Conservation (phyloP, 202 grass and related monocot species). For the Zizania palustris region DNA sequence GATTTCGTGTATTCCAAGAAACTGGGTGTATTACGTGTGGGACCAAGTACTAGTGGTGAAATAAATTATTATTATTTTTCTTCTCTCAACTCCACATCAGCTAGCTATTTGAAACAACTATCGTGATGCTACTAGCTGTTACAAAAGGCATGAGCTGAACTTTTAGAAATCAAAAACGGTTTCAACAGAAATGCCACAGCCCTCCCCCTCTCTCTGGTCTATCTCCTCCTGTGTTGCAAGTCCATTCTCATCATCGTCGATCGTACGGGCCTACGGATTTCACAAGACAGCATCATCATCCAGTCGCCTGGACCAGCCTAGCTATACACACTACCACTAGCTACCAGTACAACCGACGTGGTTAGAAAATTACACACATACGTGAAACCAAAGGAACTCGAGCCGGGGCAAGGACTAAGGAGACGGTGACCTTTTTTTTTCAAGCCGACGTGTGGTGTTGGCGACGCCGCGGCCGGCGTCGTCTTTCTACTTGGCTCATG, state of each 20-base stretch:
- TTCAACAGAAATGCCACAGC: neutral
- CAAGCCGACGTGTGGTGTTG: constrained; percentile 11
- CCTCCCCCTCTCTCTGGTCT: neutral
- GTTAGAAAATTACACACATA: constrained; percentile 24
- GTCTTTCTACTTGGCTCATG: constrained; percentile 38
- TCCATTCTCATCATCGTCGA: constrained; percentile 8
- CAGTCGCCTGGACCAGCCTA: constrained; percentile 38
- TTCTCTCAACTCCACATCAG: too few relatives aligned
- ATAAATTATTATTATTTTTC: too few relatives aligned
- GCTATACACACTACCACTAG: too few relatives aligned
- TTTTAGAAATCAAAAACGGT: neutral
- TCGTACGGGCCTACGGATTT: constrained; percentile 6
- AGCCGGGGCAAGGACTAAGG: neutral
- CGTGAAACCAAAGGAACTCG: constrained; percentile 57
- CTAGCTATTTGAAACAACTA: too few relatives aligned
- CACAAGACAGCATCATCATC: constrained; percentile 18
- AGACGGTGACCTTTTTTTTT: neutral
- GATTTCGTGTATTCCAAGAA: too few relatives aligned
- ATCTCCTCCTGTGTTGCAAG: constrained; percentile 2
- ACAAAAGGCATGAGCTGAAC: neutral
- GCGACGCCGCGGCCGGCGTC: constrained; percentile 17
- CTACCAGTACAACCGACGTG: neutral
- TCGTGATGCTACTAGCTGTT: too few relatives aligned
- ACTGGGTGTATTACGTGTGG: too few relatives aligned
- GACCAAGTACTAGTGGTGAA: too few relatives aligned